These are phyloP conservation scores for Trichosporon ovoides DNA, from an alignment of 1,284 basidiomycete genomes.

Conservation along the genomic window DNA sequence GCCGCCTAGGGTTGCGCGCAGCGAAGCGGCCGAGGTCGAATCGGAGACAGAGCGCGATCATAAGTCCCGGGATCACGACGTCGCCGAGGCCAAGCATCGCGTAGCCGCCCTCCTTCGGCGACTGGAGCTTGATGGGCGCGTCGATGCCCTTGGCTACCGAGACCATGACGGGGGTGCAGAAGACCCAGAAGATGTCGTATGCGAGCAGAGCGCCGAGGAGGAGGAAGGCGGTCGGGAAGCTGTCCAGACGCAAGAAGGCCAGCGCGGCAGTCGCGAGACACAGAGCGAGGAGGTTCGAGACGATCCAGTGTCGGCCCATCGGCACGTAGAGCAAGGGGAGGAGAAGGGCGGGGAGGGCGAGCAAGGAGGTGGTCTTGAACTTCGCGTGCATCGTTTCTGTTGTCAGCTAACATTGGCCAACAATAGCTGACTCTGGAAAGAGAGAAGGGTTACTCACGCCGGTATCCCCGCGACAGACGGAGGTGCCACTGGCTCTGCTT, in stretches of 20 bases:
- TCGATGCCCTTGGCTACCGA: slow-evolving; percentile 87
- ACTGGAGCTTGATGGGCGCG: slow-evolving; percentile 84
- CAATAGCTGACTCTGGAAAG: too few relatives aligned
- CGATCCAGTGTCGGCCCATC: slow-evolving; percentile 61
- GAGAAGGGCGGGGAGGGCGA: slow-evolving; percentile 60
- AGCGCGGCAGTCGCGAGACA: slow-evolving; percentile 81
- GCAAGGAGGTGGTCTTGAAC: slow-evolving; percentile 53
- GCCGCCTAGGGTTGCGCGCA: slow-evolving; percentile 16
- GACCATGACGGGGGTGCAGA: slow-evolving; percentile 61
- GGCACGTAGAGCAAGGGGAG: slow-evolving; percentile 66
- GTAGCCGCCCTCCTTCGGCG: slow-evolving; percentile 65
- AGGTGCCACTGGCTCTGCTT: slow-evolving; percentile 39
- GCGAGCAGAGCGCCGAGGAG: slow-evolving; percentile 75
- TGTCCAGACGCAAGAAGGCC: slow-evolving; percentile 77
- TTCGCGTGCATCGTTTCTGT: slow-evolving; percentile 45
- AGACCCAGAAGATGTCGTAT: slow-evolving; percentile 71
- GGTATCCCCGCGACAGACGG: slow-evolving; percentile 39
- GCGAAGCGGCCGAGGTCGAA: slow-evolving; percentile 62
- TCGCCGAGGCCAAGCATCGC: slow-evolving; percentile 88
- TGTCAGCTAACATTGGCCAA: too few relatives aligned
- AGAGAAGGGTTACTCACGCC: slow-evolving; percentile 31
- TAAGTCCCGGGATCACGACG: slow-evolving; percentile 64
- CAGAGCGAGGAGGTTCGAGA: slow-evolving; percentile 75
- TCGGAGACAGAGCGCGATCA: slow-evolving; percentile 80
- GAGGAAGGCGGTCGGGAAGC: slow-evolving; percentile 79